Evolutionary conservation across 306 rosid genomes (phyloP).

Genomic region (Clitoria ternatea): DNA sequence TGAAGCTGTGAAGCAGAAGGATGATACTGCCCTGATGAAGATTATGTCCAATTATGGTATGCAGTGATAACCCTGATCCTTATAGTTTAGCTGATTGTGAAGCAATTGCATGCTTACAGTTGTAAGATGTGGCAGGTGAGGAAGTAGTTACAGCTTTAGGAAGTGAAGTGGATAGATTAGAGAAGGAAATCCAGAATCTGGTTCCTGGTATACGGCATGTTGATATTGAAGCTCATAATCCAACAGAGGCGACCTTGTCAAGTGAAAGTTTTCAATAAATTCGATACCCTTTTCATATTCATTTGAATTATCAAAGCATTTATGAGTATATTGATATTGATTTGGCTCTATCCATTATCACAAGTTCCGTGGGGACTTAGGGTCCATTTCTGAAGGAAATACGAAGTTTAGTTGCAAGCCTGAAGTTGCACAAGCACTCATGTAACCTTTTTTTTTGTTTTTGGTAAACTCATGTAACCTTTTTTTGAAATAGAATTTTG

Average conservation of each 20-base stretch:
- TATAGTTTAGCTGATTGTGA: conserved; percentile 7
- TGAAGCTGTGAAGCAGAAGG: conserved; percentile 52
- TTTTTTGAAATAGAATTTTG: too few species aligned
- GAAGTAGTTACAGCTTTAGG: conserved; percentile 98
- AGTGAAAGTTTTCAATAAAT: neutral
- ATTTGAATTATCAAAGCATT: neutral
- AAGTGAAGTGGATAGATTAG: conserved; percentile 95
- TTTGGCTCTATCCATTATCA: neutral
- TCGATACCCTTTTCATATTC: conserved; percentile 3
- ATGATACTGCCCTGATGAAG: conserved; percentile 50
- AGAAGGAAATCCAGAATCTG: conserved; percentile 84
- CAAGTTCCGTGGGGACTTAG: neutral
- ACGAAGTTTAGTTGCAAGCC: neutral
- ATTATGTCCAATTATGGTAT: conserved; percentile 88
- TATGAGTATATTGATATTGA: neutral
- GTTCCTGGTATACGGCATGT: conserved; percentile 96
- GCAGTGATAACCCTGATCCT: neutral
- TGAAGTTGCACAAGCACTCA: neutral
- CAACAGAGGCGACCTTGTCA: conserved; percentile 46
- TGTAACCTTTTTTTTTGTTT: too few species aligned
- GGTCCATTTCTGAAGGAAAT: conserved; percentile 5
- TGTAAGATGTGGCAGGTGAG: conserved; percentile 62
- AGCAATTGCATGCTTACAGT: conserved; percentile 16
- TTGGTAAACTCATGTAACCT: too few species aligned
- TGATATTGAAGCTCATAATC: conserved; percentile 98